Evolutionary conservation across 805 yeast species (phyloP).

Genomic region (Millerozyma miso): DNA sequence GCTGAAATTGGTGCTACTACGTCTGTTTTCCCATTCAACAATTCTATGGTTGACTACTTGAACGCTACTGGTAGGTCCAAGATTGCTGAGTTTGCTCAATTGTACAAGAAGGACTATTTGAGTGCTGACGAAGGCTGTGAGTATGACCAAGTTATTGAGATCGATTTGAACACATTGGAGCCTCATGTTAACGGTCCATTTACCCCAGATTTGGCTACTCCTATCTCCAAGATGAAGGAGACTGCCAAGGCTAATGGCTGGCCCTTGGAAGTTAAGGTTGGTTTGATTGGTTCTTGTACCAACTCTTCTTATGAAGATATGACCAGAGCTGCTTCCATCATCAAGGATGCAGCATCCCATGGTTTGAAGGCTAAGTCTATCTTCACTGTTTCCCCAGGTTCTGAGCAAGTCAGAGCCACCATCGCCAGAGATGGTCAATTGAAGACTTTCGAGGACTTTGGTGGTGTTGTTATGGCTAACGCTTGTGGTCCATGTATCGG

Average conservation of each 20-base stretch:
- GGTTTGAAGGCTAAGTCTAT: constrained; percentile 90
- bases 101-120: constrained; percentile 56
- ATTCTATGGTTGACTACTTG: constrained; percentile 73
- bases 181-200: constrained; percentile 98
- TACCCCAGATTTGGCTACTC: constrained; percentile 96
- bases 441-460: constrained; percentile 74
- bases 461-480: constrained; percentile 90
- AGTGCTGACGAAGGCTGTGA: constrained; percentile 84
- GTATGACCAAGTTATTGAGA: constrained; percentile 90
- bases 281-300: constrained; percentile 96
- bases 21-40: constrained; percentile 92
- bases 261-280: constrained; percentile 86
- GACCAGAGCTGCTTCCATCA: constrained; percentile 92
- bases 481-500: constrained; percentile 99
- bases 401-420: constrained; percentile 97
- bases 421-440: constrained; percentile 92
- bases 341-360: constrained; percentile 77
- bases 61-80: constrained; percentile 79
- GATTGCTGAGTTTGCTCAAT: constrained; percentile 75
- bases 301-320: constrained; percentile 98
- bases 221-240: constrained; percentile 74
- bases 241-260: constrained; percentile 71
- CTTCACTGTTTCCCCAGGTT: constrained; percentile 95
- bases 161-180: constrained; percentile 80
- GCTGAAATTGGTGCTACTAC: constrained; percentile 99